Evolutionary conservation across 495 filamentous ascomycete species (phyloP), one percentile per base, ranked within the genome.

Genomic region (Aspergillus egyptiacus): DNA sequence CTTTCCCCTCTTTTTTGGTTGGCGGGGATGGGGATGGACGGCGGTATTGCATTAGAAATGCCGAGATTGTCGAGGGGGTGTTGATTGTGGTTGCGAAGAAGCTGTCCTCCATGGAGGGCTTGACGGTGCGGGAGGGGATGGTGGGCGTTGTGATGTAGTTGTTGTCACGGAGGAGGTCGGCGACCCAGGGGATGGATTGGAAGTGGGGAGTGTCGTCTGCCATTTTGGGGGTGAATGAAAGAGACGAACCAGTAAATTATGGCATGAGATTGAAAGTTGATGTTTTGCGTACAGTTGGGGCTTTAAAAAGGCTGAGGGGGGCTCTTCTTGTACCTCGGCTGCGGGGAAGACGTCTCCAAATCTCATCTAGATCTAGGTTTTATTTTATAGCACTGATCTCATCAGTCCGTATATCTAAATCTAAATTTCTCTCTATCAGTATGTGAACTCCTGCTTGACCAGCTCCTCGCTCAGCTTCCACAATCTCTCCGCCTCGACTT

Each of bases 61-160:
- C 61, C 0, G 65, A 34, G 36, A 87, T 73, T 8, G 80, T 80
- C 1, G 62, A 56, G 1, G 67, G 50, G 3, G 70, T 65, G 51
- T 79, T 77, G 34, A 86, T 62, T 0, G 80, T 82, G 11, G 69
- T 62, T 13, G 73, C 71, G 61, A 81, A 73, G 34, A 85, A 65
- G 11, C 72, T 62, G 57, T 86, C 79, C 53, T 80, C 76, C 34
- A 55, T 57, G 25, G 53, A 54, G 2, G 56, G 15, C 41, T 79
- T 83, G 19, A 51, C 43, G 2, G 51, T 33, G 5, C 82, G 73
- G 14, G 72, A 71, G 5, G 60, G 51, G 1, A 71, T 69, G n/a
- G n/a, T n/a, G 7, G 60, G 39, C 8, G 60, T 54, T 13, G 67
- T 59, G 35, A 63, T 59, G 61, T 70, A 69, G 17, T 59, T 37